phyloP scores from a whole-genome alignment of 352 stramenopile genomes.

The Pythium insidiosum region DNA sequence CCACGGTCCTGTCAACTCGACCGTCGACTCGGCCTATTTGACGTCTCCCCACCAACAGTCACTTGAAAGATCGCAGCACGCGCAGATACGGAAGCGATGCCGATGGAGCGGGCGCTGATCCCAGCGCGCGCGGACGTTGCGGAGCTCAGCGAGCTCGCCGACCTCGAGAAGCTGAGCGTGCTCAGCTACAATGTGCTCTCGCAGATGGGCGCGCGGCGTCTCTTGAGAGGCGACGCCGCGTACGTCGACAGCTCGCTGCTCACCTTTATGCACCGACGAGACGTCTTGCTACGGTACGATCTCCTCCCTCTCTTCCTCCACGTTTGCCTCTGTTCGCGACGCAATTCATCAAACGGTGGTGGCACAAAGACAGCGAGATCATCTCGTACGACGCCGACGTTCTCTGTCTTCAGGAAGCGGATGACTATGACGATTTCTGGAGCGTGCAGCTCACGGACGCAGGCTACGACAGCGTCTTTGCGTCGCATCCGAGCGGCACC shows the following conservation, averaged over 20 bases:
- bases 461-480: constrained; percentile 83
- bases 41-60: too few species aligned
- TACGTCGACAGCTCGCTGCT: constrained; percentile 46
- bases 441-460: constrained; percentile 33
- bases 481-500: constrained; percentile 18
- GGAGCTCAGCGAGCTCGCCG: constrained; percentile 28
- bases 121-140: constrained; percentile 30
- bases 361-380: constrained; percentile 45
- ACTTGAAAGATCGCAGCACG: too few species aligned
- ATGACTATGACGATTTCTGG: constrained; percentile 88
- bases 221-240: constrained; percentile 32
- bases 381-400: constrained; percentile 74
- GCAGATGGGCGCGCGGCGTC: constrained; percentile 52
- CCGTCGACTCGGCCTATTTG: too few species aligned
- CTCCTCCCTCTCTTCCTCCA: too few species aligned
- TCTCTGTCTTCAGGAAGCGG: constrained; percentile 84
- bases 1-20: too few species aligned
- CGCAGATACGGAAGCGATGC: too few species aligned
- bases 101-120: constrained; percentile 38
- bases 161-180: constrained; percentile 56
- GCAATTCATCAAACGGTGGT: too few species aligned
- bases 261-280: constrained; percentile 41
- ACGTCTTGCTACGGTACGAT: constrained; percentile 46
- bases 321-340: too few species aligned
- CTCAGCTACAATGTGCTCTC: constrained; percentile 81